These are phyloP conservation scores for Solanum commersonii DNA, from an alignment of 257 asterid genomes.

Conservation along the genomic window DNA sequence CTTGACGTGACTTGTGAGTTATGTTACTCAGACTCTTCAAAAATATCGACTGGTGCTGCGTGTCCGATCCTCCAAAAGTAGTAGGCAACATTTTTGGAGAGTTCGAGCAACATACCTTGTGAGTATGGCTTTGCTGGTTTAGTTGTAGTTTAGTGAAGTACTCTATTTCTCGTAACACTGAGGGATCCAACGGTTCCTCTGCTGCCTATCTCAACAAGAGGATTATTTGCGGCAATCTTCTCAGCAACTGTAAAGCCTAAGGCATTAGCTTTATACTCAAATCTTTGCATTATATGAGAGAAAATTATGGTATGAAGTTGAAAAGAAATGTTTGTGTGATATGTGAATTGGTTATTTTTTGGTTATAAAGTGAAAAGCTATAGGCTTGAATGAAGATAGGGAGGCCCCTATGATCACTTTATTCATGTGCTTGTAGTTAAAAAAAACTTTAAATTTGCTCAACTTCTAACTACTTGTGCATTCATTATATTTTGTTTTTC, in stretches of 20 bases:
- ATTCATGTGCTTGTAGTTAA: constrained; percentile 47
- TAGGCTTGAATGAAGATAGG: constrained; percentile 1
- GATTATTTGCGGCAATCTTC: constrained; percentile 17
- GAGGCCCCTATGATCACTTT: constrained; percentile 31
- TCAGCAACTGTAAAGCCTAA: not conserved
- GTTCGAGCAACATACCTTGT: not conserved
- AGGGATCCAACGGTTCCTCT: constrained; percentile 41
- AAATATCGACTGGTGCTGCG: not conserved
- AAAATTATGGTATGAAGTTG: not conserved
- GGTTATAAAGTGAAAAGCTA: constrained; percentile 12
- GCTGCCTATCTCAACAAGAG: constrained; percentile 37
- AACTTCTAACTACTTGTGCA: constrained; percentile 21
- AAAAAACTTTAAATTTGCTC: constrained; percentile 29
- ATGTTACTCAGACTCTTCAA: not conserved
- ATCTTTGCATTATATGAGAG: not conserved
- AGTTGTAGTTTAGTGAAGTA: constrained; percentile 20
- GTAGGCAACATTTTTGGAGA: not conserved
- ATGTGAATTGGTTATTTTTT: constrained; percentile 8
- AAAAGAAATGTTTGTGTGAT: not conserved
- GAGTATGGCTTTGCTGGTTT: not conserved
- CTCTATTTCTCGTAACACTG: constrained; percentile 24
- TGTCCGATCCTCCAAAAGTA: not conserved
- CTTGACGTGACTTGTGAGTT: not conserved
- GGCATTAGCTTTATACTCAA: not conserved
- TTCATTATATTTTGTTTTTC: not conserved